Evolutionary conservation across 176 grass and related monocot genomes (phyloP), one percentile per base, ranked within the genome.

Genomic region (Pharus latifolius): DNA sequence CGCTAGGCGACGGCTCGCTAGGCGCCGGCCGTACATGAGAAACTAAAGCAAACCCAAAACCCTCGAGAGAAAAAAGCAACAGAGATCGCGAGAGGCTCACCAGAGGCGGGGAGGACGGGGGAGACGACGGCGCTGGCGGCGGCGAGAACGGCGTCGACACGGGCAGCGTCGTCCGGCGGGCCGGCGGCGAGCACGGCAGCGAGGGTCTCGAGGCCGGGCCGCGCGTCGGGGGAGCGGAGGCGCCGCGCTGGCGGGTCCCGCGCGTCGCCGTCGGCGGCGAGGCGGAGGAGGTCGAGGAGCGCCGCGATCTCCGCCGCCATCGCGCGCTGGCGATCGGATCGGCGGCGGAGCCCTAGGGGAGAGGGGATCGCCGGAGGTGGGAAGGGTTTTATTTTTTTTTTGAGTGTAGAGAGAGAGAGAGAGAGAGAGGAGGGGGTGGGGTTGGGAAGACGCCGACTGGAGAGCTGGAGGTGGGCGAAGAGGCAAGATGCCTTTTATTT

Each of bases 231-330:
- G 7, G 29, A 8, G 28, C 70, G 55, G 63, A 80, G 76, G 55
- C 76, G 83, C 11, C 70, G 69, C 29, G 56, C 23, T 17, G 38
- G 76, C 32, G 60, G 60, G 18, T 73, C 81, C 40, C 49, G 56
- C 33, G 4, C 35, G 35, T 4, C 35, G 4, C 73, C 76, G 19
- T 29, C 76, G 6, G 62, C 32, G 23, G 61, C 35, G 17, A 55
- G 69, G 49, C 65, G 69, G 7, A 81, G 76, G 30, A 75, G 70
- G n/a, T 75, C 63, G 13, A 85, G 76, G 53, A 85, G 65, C 47
- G 63, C 70, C 56, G 70, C 74, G 83, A 85, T 85, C 76, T 80
- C 76, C 63, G 83, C 63, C 76, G 83, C 76, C 83, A 85, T 75
- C 56, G 56, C 56, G 9, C 41, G 66, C n/a, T 9, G 33, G 75